Conservation (phyloP, 306 rosid genomes). For the Albizia julibrissin region DNA sequence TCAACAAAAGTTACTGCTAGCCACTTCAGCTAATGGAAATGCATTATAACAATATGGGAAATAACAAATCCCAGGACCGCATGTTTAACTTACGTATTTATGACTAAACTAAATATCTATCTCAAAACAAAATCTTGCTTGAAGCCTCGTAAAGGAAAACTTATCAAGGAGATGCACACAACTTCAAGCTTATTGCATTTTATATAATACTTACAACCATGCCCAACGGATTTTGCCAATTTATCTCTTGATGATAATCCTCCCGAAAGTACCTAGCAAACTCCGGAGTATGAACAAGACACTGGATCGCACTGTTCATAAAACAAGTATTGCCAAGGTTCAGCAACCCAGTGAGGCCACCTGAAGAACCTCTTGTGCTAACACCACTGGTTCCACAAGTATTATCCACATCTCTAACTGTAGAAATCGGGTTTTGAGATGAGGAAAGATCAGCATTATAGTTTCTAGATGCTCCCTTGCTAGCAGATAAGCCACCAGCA, state of each 20-base stretch:
- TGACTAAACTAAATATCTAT: constrained; percentile 8
- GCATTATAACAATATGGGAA: neutral
- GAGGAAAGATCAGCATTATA: constrained; percentile 57
- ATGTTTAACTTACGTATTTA: neutral
- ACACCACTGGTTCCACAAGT: constrained; percentile 66
- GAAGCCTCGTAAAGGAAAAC: constrained; percentile 15
- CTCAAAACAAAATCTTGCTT: constrained; percentile 26
- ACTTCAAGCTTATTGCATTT: constrained; percentile 28
- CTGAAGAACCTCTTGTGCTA: constrained; percentile 84
- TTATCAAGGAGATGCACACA: constrained; percentile 35
- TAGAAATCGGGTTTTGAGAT: constrained; percentile 56
- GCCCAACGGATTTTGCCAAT: constrained; percentile 92
- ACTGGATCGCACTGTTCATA: constrained; percentile 97
- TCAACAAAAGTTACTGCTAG: neutral
- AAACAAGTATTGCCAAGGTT: constrained; percentile 99
- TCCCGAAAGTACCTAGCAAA: constrained; percentile 90
- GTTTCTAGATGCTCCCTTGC: constrained; percentile 72
- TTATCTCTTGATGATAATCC: constrained; percentile 95
- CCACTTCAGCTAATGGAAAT: constrained; percentile 6
- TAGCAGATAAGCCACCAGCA: constrained; percentile 85
- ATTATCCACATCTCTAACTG: constrained; percentile 71
- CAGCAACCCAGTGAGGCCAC: constrained; percentile 90
- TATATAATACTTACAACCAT: constrained; percentile 89
- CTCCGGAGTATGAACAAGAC: constrained; percentile 98
- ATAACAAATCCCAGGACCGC: neutral